Evolutionary conservation across 2,329 filamentous ascomycete genomes (phyloP), one percentile per base, ranked within the genome.

Genomic region (Monosporascus ibericus): DNA sequence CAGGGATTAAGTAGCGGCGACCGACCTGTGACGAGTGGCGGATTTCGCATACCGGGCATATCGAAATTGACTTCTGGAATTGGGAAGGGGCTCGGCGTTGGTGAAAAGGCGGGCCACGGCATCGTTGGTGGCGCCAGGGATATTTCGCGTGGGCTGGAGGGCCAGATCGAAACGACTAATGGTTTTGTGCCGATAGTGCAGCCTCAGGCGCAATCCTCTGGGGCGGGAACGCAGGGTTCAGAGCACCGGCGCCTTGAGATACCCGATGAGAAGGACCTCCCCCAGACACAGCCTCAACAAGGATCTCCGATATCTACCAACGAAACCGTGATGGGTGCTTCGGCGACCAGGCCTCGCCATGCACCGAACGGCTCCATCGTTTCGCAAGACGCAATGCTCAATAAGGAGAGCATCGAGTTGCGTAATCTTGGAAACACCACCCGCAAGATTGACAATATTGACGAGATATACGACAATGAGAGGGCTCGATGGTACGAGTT

Each of bases 401-500:
- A 67, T 40, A 66, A 63, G 49, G 61, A 65, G 42, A 65, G 60
- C 40, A 68, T 65, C 52, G 71, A 61, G 55, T 60, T 64, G 60
- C 60, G 52, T 50, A 56, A 54, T 0, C 62, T 69, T 36, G 73
- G 72, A 15, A 84, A 82, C 59, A 82, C 79, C 0, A 78, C 78
- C 5, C 77, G 81, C 46, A 78, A 75, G 54, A 61, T 75, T 6
- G 70, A 68, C 3, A 74, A 80, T 48, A 61, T 76, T 39, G 73
- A 79, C 3, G 74, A 78, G 11, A 76, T 80, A 67, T 75, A 76
- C 50, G 64, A 70, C 49, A 70, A 69, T 5, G 72, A 77, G 9
- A 69, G 73, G 25, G 67, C 71, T 0, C 71, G 68, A 40, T 86
- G 82, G 73, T 86, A 79, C 71, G 70, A 86, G 55, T 86, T 86